phyloP scores from a whole-genome alignment of 192 early-diverging fungal species.

The Borealophlyctis nickersoniae region DNA sequence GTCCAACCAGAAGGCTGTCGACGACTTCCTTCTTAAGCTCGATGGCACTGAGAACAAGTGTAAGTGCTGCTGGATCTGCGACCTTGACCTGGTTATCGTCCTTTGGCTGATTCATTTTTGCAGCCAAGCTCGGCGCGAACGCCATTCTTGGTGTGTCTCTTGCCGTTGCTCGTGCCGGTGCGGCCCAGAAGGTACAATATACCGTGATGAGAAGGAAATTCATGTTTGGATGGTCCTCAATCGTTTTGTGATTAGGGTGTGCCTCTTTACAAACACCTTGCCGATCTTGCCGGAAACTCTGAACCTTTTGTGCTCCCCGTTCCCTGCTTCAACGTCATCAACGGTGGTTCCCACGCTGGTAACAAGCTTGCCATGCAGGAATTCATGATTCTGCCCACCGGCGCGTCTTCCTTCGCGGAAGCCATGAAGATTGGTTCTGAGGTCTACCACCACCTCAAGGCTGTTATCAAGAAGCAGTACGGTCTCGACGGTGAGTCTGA shows the following conservation, averaged over 20 bases:
- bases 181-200: constrained; percentile 68
- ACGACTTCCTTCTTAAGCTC: constrained; percentile 86
- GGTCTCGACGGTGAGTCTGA: constrained; percentile 72
- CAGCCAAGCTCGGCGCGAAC: constrained; percentile 89
- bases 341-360: constrained; percentile 98
- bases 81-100: neutral
- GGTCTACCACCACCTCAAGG: constrained; percentile 94
- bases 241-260: too few relatives aligned
- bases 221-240: constrained; percentile 13
- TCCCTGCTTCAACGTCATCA: constrained; percentile 98
- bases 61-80: constrained; percentile 10
- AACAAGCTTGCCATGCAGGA: constrained; percentile 99
- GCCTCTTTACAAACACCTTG: constrained; percentile 93
- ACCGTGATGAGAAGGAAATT: neutral
- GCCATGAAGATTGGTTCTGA: constrained; percentile 98
- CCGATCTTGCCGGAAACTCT: constrained; percentile 78
- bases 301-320: constrained; percentile 91
- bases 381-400: constrained; percentile 99
- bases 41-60: constrained; percentile 96
- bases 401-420: constrained; percentile 87
- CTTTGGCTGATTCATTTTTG: neutral
- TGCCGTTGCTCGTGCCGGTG: constrained; percentile 92
- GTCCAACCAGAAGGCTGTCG: constrained; percentile 81
- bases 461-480: constrained; percentile 98
- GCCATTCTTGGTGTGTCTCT: constrained; percentile 98